Evolutionary conservation across 164 flowering plant species (phyloP).

Genomic region (Aristolochia fimbriata): DNA sequence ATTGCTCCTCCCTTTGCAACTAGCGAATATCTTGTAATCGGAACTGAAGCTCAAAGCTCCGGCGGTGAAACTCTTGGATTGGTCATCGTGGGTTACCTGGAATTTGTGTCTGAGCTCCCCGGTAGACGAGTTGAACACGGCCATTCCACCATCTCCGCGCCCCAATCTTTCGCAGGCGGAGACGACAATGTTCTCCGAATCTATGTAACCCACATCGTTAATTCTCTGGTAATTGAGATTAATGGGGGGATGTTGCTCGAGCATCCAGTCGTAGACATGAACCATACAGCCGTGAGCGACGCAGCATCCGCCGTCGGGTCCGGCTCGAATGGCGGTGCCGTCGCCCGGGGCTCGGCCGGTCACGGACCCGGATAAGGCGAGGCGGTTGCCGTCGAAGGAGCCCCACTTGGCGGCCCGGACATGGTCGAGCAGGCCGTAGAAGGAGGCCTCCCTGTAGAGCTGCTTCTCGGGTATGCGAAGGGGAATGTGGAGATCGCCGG

Average conservation of each 20-base stretch:
- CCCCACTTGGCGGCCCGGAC: constrained; percentile 76
- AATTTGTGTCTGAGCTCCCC: constrained; percentile 66
- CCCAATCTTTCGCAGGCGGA: constrained; percentile 61
- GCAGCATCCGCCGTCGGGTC: constrained; percentile 82
- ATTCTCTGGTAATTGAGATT: constrained; percentile 74
- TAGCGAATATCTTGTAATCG: constrained; percentile 47
- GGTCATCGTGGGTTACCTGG: constrained; percentile 51
- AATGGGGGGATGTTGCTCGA: constrained; percentile 61
- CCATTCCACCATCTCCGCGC: constrained; percentile 73
- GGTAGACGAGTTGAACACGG: constrained; percentile 42
- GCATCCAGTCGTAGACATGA: constrained; percentile 79
- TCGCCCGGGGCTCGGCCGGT: constrained; percentile 77
- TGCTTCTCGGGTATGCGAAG: constrained; percentile 44
- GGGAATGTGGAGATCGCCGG: constrained; percentile 62
- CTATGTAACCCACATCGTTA: constrained; percentile 65
- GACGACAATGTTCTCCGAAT: constrained; percentile 37
- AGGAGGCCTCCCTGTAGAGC: constrained; percentile 58
- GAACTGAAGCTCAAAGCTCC: constrained; percentile 56
- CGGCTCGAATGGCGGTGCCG: constrained; percentile 75
- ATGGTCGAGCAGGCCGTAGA: constrained; percentile 67
- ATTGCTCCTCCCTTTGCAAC: constrained; percentile 81
- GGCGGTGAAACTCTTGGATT: constrained; percentile 64
- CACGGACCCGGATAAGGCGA: constrained; percentile 31
- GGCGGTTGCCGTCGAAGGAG: constrained; percentile 65
- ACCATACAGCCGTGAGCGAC: constrained; percentile 85